Evolutionary conservation across 1,284 basidiomycete species (phyloP).

Genomic region (Cutaneotrichosporon sp.): DNA sequence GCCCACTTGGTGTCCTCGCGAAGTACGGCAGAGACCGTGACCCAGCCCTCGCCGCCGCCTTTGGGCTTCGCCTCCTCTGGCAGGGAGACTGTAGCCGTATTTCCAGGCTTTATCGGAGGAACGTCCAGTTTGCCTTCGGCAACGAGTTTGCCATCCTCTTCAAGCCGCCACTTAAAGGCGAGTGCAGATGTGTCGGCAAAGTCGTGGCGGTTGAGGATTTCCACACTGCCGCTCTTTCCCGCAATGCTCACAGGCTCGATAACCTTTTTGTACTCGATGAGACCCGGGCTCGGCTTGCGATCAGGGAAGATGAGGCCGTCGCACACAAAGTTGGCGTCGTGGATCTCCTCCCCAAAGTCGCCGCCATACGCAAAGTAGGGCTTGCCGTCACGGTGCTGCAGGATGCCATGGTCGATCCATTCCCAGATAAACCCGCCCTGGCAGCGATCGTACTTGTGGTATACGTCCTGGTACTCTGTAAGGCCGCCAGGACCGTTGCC

Average conservation of each 20-base stretch:
- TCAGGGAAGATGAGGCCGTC: constrained; percentile 28
- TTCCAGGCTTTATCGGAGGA: background rate
- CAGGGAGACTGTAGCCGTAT: background rate
- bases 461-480: constrained; percentile 22
- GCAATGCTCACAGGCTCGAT: constrained; percentile 17
- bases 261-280: constrained; percentile 19
- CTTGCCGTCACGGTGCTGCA: constrained; percentile 9
- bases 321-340: constrained; percentile 24
- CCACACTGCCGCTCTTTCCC: background rate
- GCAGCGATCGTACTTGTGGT: constrained; percentile 23
- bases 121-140: constrained; percentile 8
- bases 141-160: constrained; percentile 8
- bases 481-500: constrained; percentile 27
- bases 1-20: constrained; percentile 10
- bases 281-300: constrained; percentile 19
- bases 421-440: constrained; percentile 30
- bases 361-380: constrained; percentile 24
- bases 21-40: constrained; percentile 6
- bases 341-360: constrained; percentile 27
- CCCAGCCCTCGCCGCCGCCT: background rate
- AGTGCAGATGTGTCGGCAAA: constrained; percentile 9
- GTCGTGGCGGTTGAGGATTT: constrained; percentile 12
- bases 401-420: constrained; percentile 28
- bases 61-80: background rate
- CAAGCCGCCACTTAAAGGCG: constrained; percentile 14